Base-by-base conservation (phyloP, 2,329 filamentous ascomycete genomes). In the Phyllosticta ampelicida region DNA sequence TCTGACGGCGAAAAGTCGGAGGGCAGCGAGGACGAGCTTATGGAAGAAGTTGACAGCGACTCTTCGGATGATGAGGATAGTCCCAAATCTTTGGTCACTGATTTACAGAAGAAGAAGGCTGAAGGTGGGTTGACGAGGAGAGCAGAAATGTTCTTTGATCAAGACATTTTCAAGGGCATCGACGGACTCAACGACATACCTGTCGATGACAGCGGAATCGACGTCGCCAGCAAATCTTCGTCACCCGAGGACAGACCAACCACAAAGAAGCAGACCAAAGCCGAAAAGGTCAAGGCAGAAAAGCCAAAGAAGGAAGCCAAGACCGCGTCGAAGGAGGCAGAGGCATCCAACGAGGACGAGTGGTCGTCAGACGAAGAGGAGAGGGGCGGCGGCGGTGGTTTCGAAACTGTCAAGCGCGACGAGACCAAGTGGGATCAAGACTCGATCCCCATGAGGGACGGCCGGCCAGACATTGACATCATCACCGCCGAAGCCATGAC, bases 401-500 rank as follows among this genome's bases (percentile, higher is more conserved):
- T 89, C 60, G 84, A 89, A 66, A 77, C 84, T 18, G 83, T 86
- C 21, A 83, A 82, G 65, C 71, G 70, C 55, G 71, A 72, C 50
- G 78, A 83, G 48, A 75, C 77, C 5, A 77, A 82, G 60, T 90
- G 86, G 86, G 85, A 89, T 64, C 78, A 83, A 52, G 78, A 84
- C 61, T 80, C 85, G 55, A 83, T 82, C 61, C 79, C 80, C 55
- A 79, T 77, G 62, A 78, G 83, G 58, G 82, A 87, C 65, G 86
- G 85, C 59, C 82, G 79, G 57, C 70, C 73, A 80, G 91, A 96
- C 69, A 95, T 99, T 73, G 90, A 97, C 71, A 97, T 99, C 67
- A 95, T 97, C 68, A 99, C 94, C n/a, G 94, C 90, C 5, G 94
- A 99, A 77, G 94, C 95, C 63, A 99, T 99, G 94, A 95, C 92